Base-by-base conservation (phyloP, 495 filamentous ascomycete genomes). In the Xylaria venustula region DNA sequence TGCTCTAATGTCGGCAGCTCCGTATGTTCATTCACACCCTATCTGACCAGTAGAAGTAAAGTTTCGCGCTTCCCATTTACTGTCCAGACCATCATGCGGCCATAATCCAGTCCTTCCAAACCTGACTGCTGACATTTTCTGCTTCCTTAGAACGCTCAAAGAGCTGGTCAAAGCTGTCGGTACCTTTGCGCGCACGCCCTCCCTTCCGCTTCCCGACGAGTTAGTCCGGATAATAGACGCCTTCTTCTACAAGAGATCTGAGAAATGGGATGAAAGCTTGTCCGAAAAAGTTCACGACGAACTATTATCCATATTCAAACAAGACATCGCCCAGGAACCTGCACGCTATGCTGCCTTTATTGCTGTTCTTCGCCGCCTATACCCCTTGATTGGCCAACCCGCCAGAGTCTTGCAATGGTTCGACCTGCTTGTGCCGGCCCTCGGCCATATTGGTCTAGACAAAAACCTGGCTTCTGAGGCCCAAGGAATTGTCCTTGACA, bases 231-330 rank as follows among this genome's bases (percentile, higher is more conserved):
- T 84, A 20, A 82, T 92, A 32, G 73, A 85, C 42, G 73, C 73
- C 34, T 91, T 88, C 72, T 75, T 90, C 25, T 80, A 83, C 36
- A 83, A 81, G 62, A 82, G 87, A 65, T 64, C 67, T 45, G 64
- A 76, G 19, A 77, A 77, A 49, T 76, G 80, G 51, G 87, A 89
- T 54, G 86, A 88, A 34, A 71, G 77, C 45, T 81, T 84, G 26
- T 77, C 81, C 11, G 82, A 88, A 46, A 81, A 84, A 28, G 73
- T 90, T 53, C 85, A 89, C 47, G 86, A 89, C 9, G 88, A 90
- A 58, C 75, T 92, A 3, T 74, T 87, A 20, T 72, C 72, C 17
- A 71, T 90, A 48, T 88, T 85, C 69, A 75, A 83, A 54, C 81
- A 79, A 64, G 75, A 76, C 41, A 81, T 90, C 19, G 71, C 74